These are phyloP conservation scores for Paramyrothecium sp. DNA, from an alignment of 2,329 filamentous ascomycete species.

Conservation along the genomic window DNA sequence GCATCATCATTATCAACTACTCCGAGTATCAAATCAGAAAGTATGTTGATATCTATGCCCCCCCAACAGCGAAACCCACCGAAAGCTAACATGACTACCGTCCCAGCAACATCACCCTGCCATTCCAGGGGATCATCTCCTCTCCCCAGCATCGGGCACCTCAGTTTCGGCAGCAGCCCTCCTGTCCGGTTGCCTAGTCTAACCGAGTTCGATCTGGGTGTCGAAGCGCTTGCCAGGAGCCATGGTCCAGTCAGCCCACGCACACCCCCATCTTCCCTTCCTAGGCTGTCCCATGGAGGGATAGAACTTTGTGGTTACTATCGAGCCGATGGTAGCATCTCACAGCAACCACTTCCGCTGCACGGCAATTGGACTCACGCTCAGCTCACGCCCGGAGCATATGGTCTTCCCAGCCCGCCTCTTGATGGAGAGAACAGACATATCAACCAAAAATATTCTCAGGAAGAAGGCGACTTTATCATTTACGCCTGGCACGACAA, in stretches of 20 bases:
- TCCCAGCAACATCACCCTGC: background rate
- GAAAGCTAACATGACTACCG: background rate
- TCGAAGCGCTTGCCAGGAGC: conserved; percentile 31
- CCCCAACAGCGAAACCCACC: too few relatives aligned
- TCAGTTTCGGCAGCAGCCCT: conserved; percentile 10
- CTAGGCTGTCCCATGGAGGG: conserved; percentile 10
- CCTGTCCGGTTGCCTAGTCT: conserved; percentile 31
- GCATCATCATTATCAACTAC: background rate
- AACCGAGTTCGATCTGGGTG: conserved; percentile 35
- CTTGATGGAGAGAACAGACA: conserved; percentile 34
- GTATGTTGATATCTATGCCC: background rate
- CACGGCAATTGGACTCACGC: conserved; percentile 17
- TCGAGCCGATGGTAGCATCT: too few relatives aligned
- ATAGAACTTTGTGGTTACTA: background rate
- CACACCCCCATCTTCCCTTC: conserved; percentile 25
- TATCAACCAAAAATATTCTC: conserved; percentile 43
- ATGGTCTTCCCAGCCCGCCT: conserved; percentile 32
- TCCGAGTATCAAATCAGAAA: background rate
- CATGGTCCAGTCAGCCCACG: conserved; percentile 25
- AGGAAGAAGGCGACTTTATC: conserved; percentile 41
- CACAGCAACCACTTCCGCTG: conserved; percentile 1
- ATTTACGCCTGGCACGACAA: conserved; percentile 43
- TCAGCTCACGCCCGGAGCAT: conserved; percentile 5
- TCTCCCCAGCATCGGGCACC: conserved; percentile 16
- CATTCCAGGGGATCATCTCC: conserved; percentile 19